phyloP scores from a whole-genome alignment of 768 basidiomycete species.

The Hydnomerulius pinastri region DNA sequence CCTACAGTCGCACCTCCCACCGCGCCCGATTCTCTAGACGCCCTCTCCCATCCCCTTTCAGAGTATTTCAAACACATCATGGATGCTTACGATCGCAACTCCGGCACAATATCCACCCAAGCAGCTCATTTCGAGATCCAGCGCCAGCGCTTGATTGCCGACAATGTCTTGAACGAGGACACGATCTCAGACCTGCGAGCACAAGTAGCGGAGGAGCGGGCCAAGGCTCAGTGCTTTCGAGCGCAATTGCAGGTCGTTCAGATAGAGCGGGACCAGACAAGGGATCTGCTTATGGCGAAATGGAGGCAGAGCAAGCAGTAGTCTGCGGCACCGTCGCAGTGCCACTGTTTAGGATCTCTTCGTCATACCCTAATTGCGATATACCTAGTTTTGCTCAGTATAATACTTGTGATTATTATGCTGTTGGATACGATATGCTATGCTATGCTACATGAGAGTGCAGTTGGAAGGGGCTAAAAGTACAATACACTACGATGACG shows the following conservation, averaged over 20 bases:
- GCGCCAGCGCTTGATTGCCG: conserved; percentile 7
- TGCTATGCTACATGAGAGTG: background rate
- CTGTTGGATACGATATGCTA: background rate
- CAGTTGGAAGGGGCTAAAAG: background rate
- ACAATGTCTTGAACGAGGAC: conserved; percentile 6
- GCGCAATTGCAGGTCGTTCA: conserved; percentile 4
- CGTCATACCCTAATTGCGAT: background rate
- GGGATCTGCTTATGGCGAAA: conserved; percentile 10
- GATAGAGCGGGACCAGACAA: conserved; percentile 8
- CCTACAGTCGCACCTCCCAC: background rate
- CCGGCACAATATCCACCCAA: conserved; percentile 3
- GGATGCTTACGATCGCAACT: conserved; percentile 6
- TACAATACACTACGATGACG: background rate
- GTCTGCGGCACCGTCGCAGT: background rate
- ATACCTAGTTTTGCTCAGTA: background rate
- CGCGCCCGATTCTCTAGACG: background rate
- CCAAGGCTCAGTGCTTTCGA: conserved; percentile 6
- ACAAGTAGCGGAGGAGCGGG: conserved; percentile 8
- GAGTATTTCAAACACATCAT: conserved; percentile 14
- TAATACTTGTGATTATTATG: background rate
- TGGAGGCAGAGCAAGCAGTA: conserved; percentile 3
- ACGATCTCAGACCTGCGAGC: conserved; percentile 4
- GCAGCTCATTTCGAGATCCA: conserved; percentile 12
- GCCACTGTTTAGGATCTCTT: background rate
- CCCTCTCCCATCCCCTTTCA: conserved; percentile 5